Evolutionary conservation across 1,139 yeast genomes (phyloP).

Genomic region (Geotrichum candidum): DNA sequence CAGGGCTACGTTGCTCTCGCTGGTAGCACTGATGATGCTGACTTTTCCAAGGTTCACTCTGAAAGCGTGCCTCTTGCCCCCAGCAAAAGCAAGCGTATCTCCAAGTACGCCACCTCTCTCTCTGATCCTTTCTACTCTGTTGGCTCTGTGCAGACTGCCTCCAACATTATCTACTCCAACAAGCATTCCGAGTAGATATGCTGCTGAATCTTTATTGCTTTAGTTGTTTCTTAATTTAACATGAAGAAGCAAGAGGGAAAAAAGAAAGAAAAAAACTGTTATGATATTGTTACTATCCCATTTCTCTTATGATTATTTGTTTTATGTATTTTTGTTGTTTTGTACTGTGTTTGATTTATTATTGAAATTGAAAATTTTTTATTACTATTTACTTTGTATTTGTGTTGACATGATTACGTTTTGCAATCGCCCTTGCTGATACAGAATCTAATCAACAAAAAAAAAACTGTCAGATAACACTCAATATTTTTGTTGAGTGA

Average conservation of each 20-base stretch:
- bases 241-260: neutral
- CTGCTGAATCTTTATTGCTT: neutral
- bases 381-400: too few species aligned
- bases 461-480: too few species aligned
- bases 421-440: too few species aligned
- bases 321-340: neutral
- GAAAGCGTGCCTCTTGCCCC: neutral
- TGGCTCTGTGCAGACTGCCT: constrained; percentile 5
- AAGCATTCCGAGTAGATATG: constrained; percentile 3
- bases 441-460: too few species aligned
- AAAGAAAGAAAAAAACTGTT: neutral
- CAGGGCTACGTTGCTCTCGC: constrained; percentile 5
- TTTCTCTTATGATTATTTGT: neutral
- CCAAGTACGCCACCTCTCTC: neutral
- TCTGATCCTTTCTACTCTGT: constrained; percentile 2
- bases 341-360: neutral
- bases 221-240: neutral
- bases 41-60: neutral
- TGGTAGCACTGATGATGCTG: neutral
- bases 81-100: neutral
- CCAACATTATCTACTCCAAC: constrained; percentile 5
- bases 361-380: neutral
- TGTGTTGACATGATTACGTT: too few species aligned
- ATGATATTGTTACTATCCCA: neutral
- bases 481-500: too few species aligned